Percentiles rank a stretch among this genome's conserved stretches.
These are phyloP conservation scores for Aspergillus fumigatiaffinis DNA, from an alignment of 2,329 filamentous ascomycete genomes.

Conservation along the genomic window DNA sequence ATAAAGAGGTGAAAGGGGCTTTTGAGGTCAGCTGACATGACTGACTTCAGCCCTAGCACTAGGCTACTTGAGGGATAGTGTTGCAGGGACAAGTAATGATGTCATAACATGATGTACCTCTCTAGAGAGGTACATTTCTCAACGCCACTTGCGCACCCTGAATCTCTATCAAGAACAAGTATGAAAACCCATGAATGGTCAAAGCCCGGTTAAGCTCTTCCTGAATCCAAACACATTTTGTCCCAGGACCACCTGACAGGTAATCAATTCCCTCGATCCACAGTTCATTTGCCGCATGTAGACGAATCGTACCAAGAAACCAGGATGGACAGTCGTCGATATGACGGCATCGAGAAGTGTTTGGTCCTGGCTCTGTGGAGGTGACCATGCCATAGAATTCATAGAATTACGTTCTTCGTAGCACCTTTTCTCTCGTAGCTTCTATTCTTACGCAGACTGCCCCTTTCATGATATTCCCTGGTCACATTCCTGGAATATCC, in stretches of 20 bases:
- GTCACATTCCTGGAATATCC: background rate
- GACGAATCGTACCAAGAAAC: background rate
- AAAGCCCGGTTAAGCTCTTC: background rate
- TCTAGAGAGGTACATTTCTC: no score
- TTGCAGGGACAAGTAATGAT: background rate
- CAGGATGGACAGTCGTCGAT: conserved; percentile 4
- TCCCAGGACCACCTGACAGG: background rate
- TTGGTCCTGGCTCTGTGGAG: background rate
- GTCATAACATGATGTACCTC: background rate
- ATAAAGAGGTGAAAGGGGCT: conserved; percentile 1
- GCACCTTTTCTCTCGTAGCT: background rate
- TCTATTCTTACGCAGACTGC: background rate
- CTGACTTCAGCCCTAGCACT: conserved; percentile 1
- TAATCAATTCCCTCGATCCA: background rate
- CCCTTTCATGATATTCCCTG: background rate
- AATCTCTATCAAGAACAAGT: background rate
- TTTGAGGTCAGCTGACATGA: conserved; percentile 5
- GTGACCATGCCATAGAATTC: background rate
- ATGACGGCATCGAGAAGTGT: conserved; percentile 11
- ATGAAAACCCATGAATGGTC: background rate
- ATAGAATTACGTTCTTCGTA: background rate
- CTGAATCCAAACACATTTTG: background rate
- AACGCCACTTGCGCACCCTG: background rate
- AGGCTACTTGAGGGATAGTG: background rate
- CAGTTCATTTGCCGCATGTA: background rate